Conservation (phyloP, 495 filamentous ascomycete genomes). For the Aspergillus funiculosus region DNA sequence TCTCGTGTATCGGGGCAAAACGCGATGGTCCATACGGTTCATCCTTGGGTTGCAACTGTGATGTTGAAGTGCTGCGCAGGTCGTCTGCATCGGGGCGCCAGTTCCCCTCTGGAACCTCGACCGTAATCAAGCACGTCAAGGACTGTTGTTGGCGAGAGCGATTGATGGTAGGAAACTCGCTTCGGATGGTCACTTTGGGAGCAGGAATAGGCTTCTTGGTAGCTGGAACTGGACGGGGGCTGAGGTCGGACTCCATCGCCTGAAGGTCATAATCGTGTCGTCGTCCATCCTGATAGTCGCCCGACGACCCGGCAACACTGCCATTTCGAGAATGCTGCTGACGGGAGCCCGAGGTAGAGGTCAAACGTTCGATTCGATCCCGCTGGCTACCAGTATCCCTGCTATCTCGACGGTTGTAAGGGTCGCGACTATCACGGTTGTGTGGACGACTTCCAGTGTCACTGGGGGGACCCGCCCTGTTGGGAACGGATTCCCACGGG, state of each 20-base stretch:
- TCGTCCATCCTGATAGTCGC: constrained; percentile 68
- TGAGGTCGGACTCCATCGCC: constrained; percentile 85
- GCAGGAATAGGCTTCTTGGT: constrained; percentile 89
- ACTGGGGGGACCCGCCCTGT: constrained; percentile 43
- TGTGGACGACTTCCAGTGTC: constrained; percentile 37
- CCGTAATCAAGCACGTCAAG: constrained; percentile 86
- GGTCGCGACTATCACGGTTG: constrained; percentile 35
- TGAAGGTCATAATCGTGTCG: constrained; percentile 95
- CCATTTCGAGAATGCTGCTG: constrained; percentile 61
- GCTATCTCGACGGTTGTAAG: constrained; percentile 49
- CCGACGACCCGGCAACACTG: constrained; percentile 68
- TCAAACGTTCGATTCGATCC: constrained; percentile 58
- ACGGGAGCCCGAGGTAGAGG: constrained; percentile 47
- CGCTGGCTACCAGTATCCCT: constrained; percentile 50
- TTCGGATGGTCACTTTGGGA: constrained; percentile 84
- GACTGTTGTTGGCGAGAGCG: constrained; percentile 91
- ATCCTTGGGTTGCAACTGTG: constrained; percentile 47
- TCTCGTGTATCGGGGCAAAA: constrained; percentile 30
- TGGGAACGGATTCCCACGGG: constrained; percentile 53
- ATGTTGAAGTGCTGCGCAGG: constrained; percentile 57
- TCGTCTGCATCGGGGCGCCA: constrained; percentile 87
- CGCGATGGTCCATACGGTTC: constrained; percentile 31
- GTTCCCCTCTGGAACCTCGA: constrained; percentile 90
- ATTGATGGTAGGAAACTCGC: constrained; percentile 92
- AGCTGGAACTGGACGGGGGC: constrained; percentile 54